Conservation (phyloP, 192 early-diverging fungal genomes). For the Backusella psychrophila region DNA sequence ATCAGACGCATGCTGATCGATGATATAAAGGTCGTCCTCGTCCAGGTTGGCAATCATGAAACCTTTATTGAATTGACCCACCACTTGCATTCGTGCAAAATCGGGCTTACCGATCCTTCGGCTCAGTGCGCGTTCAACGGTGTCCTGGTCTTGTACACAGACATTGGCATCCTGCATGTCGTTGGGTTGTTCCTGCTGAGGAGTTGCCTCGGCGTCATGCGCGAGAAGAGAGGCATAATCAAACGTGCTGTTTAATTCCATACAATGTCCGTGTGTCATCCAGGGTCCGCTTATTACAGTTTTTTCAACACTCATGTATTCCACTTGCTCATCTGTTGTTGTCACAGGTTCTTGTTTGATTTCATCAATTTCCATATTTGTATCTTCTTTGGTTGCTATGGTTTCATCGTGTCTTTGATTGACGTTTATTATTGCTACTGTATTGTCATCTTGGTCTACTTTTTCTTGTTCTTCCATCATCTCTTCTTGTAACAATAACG, state of each 20-base stretch:
- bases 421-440: background rate
- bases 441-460: background rate
- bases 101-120: constrained; percentile 72
- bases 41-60: constrained; percentile 84
- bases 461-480: constrained; percentile 9
- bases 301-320: background rate
- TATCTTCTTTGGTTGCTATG: background rate
- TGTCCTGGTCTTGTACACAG: constrained; percentile 44
- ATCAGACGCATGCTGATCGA: constrained; percentile 98
- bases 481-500: background rate
- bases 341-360: background rate
- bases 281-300: background rate
- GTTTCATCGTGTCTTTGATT: background rate
- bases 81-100: constrained; percentile 79
- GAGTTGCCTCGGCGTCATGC: constrained; percentile 4
- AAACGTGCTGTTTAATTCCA: background rate
- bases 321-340: background rate
- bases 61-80: constrained; percentile 97
- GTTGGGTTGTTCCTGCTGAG: background rate
- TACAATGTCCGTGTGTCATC: background rate
- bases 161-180: constrained; percentile 36
- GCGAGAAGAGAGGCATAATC: background rate
- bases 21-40: constrained; percentile 80
- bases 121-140: constrained; percentile 43
- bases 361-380: background rate